Evolutionary conservation across 345 rosid genomes (phyloP), one percentile per base, ranked within the genome.

Genomic region (Gossypium longicalyx): DNA sequence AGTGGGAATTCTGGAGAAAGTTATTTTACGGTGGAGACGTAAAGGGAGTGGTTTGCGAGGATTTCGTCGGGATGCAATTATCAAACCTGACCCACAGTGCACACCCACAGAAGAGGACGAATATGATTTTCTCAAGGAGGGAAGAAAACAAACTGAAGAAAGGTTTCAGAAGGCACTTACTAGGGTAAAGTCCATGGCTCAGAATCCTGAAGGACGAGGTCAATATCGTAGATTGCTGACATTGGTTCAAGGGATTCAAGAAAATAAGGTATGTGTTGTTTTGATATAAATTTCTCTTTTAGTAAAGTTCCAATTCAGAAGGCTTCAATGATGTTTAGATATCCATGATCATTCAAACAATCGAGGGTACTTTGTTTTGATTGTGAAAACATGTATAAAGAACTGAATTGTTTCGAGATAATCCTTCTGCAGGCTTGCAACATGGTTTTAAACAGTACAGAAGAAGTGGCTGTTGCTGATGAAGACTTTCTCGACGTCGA

Each of bases 161-260:
- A 89, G 98, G 80, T 78, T 88, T 64, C 83, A 92, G 73, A 90
- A 90, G 77, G 97, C 98, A 41, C 97, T 94, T 73, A 85, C 89
- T 4, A 86, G 98, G 79, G 97, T 92, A 25, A 92, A 89, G 84
- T 94, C 98, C 57, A 94, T 94, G 97, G 92, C 86, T 80, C 96
- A 89, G 62, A 84, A 87, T 80, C 89, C 97, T 2, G 97, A 92
- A 79, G 98, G 89, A 27, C 87, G 96, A 25, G 97, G 90, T 66
- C 98, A 92, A 73, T 94, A 94, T 81, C 86, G 97, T 57, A 88
- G 97, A 80, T 82, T 94, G 82, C 85, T 94, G 56, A 92, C 84
- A 7, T 48, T 67, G 71, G 93, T 85, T 19, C 96, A 90, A 76
- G 91, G 88, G 56, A 70, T 85, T 74, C 91, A 88, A 48, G 92